Evolutionary conservation across 1,284 basidiomycete species (phyloP).

Genomic region (Cutaneotrichosporon sp.): DNA sequence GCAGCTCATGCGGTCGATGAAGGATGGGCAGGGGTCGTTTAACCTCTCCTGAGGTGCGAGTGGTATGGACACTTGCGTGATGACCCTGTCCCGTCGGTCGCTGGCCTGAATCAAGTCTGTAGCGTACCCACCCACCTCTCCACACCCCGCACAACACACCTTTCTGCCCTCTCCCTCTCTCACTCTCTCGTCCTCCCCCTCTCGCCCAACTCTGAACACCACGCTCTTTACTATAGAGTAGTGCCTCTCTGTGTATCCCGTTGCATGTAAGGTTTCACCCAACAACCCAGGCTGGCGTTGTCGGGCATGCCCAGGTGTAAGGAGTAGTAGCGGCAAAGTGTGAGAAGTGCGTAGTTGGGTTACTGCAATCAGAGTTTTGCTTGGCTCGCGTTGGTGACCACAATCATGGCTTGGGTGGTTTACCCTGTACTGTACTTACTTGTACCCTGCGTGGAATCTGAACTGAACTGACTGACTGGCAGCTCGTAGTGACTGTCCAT

Average conservation of each 20-base stretch:
- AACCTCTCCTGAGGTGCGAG: conserved; percentile 69
- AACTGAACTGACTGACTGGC: too few species aligned
- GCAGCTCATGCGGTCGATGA: conserved; percentile 77
- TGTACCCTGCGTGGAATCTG: too few species aligned
- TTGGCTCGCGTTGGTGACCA: too few species aligned
- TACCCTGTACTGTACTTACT: too few species aligned
- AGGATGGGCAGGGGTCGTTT: conserved; percentile 91
- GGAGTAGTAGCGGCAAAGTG: neutral
- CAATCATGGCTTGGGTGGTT: too few species aligned
- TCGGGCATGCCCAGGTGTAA: too few species aligned
- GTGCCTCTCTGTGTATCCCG: conserved; percentile 4
- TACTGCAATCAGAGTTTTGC: too few species aligned
- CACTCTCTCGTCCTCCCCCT: neutral
- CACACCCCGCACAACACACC: neutral
- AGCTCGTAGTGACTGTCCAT: too few species aligned
- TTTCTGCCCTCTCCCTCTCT: too few species aligned
- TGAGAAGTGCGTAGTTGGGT: too few species aligned
- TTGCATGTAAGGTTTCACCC: conserved; percentile 2
- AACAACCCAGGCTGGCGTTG: too few species aligned
- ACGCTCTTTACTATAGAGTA: neutral
- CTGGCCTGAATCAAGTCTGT: neutral
- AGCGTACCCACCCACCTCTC: neutral
- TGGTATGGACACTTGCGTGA: neutral
- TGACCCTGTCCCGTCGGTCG: neutral
- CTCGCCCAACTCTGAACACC: neutral